Evolutionary conservation across 345 rosid species (phyloP).

Genomic region (Angophora floribunda): DNA sequence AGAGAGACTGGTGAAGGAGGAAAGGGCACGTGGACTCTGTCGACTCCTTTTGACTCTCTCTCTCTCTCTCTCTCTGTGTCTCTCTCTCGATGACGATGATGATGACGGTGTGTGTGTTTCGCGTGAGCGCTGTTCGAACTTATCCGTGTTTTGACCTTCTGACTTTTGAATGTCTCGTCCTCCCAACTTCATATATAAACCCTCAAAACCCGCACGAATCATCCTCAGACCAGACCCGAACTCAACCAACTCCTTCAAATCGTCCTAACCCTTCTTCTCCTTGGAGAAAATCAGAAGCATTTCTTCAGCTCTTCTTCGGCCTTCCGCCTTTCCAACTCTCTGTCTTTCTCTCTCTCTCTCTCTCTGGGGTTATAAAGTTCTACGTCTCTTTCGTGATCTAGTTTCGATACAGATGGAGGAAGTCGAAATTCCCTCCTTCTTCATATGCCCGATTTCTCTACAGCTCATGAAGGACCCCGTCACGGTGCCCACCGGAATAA

Average conservation of each 20-base stretch:
- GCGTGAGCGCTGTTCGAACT: background rate
- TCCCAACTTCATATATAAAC: background rate
- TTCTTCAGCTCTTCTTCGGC: background rate
- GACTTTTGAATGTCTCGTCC: background rate
- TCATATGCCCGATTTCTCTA: slow-evolving; percentile 13
- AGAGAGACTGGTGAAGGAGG: background rate
- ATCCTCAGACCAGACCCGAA: background rate
- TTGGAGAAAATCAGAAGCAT: background rate
- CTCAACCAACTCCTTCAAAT: background rate
- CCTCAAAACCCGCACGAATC: background rate
- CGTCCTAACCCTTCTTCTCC: background rate
- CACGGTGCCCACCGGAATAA: slow-evolving; percentile 8
- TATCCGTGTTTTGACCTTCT: background rate
- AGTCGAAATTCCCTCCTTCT: slow-evolving; percentile 11
- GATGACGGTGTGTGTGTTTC: background rate
- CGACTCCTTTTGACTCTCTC: background rate
- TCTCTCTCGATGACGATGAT: no score
- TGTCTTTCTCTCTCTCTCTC: background rate
- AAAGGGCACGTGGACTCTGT: background rate
- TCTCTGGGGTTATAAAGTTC: background rate
- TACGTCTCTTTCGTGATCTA: background rate
- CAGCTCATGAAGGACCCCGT: slow-evolving; percentile 18
- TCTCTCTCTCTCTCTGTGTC: background rate
- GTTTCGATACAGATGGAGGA: background rate
- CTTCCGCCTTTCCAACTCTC: background rate